Conservation (phyloP, 352 stramenopile genomes). For the Globisporangium apiculatum region DNA sequence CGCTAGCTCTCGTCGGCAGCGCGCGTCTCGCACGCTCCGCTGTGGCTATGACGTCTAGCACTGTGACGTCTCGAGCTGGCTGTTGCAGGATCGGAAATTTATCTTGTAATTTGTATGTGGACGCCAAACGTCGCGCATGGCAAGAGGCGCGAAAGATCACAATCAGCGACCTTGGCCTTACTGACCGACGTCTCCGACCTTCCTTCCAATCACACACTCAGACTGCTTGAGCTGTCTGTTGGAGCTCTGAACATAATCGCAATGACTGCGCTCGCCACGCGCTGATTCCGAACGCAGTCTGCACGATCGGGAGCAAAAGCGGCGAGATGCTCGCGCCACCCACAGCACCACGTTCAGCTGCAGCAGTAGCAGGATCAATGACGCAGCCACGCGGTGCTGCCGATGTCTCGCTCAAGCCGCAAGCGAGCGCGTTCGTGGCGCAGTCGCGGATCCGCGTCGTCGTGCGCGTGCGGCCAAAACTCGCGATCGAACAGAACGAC, state of each 20-base stretch:
- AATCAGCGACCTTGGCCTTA: no score
- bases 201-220: no score
- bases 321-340: no score
- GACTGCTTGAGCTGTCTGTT: no score
- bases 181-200: no score
- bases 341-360: not conserved
- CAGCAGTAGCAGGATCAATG: not conserved
- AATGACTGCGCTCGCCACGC: no score
- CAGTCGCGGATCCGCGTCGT: conserved; percentile 37
- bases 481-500: conserved; percentile 32
- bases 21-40: not conserved
- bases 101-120: conserved; percentile 5
- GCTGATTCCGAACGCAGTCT: no score
- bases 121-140: conserved; percentile 41
- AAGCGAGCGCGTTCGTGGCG: conserved; percentile 2
- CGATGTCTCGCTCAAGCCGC: not conserved
- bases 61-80: not conserved
- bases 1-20: not conserved
- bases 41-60: not conserved
- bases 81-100: not conserved
- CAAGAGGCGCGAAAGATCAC: conserved; percentile 19
- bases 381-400: not conserved
- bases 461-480: conserved; percentile 35
- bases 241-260: no score
- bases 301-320: no score